Conservation (phyloP, 1,284 basidiomycete genomes). For the Irpex sp. region DNA sequence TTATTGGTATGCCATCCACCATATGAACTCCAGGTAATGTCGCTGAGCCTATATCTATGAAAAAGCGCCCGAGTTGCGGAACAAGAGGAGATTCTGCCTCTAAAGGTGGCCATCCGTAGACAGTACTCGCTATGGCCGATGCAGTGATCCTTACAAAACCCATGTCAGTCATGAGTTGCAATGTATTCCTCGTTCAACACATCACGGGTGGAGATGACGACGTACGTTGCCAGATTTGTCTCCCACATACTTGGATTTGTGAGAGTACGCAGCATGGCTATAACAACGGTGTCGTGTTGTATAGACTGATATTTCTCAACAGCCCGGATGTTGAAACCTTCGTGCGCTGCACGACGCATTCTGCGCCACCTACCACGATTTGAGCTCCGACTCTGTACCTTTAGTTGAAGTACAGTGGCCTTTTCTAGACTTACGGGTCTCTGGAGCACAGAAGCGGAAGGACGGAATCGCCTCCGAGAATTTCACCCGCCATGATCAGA, state of each 20-base stretch:
- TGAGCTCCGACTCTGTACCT: not conserved
- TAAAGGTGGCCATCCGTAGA: not conserved
- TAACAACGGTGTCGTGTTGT: not conserved
- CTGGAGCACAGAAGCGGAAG: not conserved
- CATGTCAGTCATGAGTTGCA: no score
- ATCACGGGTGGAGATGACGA: not conserved
- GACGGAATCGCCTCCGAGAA: constrained; percentile 19
- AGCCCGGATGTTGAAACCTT: not conserved
- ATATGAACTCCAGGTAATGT: not conserved
- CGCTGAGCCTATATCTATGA: not conserved
- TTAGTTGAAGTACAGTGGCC: not conserved
- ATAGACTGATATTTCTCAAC: not conserved
- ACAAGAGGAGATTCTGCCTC: not conserved
- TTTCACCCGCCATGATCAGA: constrained; percentile 52
- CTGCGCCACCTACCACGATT: not conserved
- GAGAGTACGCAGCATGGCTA: not conserved
- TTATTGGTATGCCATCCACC: not conserved
- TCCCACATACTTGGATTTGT: no score
- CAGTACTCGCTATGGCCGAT: not conserved
- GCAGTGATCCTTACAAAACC: not conserved
- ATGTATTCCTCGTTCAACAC: not conserved
- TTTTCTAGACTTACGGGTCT: not conserved
- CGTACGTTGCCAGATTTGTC: not conserved
- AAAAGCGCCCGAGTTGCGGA: not conserved
- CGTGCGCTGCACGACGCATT: not conserved